Conservation (phyloP, 371 early-diverging fungal genomes). For the Amoeboaphelidium occidentale region DNA sequence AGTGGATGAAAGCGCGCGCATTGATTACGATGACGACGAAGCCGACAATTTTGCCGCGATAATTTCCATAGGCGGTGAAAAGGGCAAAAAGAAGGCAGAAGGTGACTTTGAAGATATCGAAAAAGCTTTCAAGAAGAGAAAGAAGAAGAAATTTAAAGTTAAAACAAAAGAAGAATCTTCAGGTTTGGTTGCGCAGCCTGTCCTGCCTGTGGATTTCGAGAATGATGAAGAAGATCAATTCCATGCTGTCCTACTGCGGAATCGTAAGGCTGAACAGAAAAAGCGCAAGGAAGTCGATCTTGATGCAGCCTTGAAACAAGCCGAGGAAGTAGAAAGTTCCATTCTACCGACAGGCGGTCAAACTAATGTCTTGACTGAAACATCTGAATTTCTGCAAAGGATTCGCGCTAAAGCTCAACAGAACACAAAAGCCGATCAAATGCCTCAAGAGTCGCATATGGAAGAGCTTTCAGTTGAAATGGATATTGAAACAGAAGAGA, state of each 20-base stretch:
- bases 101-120: slow-evolving; percentile 1
- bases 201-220: slow-evolving; percentile 1
- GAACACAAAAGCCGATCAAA: too few relatives aligned
- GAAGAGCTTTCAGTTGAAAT: slow-evolving; percentile 28
- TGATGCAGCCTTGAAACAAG: too few relatives aligned
- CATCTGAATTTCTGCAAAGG: too few relatives aligned
- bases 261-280: slow-evolving; percentile 28
- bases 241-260: slow-evolving; percentile 46
- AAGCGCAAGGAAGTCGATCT: too few relatives aligned
- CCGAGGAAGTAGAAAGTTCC: too few relatives aligned
- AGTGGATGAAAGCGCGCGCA: slow-evolving; percentile 1
- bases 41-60: slow-evolving; percentile 8
- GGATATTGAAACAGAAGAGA: slow-evolving; percentile 16
- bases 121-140: slow-evolving; percentile 1
- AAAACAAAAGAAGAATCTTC: slow-evolving; percentile 6
- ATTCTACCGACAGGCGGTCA: too few relatives aligned
- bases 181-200: background rate
- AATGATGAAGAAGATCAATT: slow-evolving; percentile 56
- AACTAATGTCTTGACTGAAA: too few relatives aligned
- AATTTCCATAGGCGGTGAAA: background rate
- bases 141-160: slow-evolving; percentile 11
- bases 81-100: background rate
- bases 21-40: slow-evolving; percentile 4
- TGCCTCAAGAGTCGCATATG: too few relatives aligned
- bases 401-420: too few relatives aligned